Evolutionary conservation across 805 yeast species (phyloP), one percentile per base, ranked within the genome.

Genomic region (Candida xiaguanensis): DNA sequence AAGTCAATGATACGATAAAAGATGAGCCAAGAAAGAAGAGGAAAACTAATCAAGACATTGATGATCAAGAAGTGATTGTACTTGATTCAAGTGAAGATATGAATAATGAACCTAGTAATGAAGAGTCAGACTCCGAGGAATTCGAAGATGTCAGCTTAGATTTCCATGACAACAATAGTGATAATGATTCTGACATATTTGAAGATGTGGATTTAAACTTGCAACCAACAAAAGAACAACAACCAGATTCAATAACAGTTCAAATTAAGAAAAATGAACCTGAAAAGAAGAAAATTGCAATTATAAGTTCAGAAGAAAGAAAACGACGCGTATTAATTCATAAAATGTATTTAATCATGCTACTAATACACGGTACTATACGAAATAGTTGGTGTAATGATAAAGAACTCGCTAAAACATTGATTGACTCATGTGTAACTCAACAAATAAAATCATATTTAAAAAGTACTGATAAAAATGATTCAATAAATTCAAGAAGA

Each of bases 361-460:
- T 87, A 77, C 58, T 85, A 39, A 54, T 73, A 2, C 95, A 86
- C 55, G 93, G 89, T 0, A 67, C 68, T 0, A 51, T 77, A 2
- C 70, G 95, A 18, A 91, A 90, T 54, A 48, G 61, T 5, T 90
- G 96, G 96, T 74, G 88, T 44, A 77, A 75, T 42, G 75, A 78
- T 44, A 50, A 54, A 1, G 43, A 46, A 2, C 52, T 85, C 0
- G 66, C 71, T 13, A 38, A 48, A 13, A 47, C 50, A 8, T 58
- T 88, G 11, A 56, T 67, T 17, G 59, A 59, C 12, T 49, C 31
- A 11, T 39, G 42, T 30, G 26, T 38, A 3, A 38, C 41, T 7
- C 30, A 14, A 8, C 41, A 38, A 29, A 38, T 38, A 8, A 14
- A 19, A 5, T 6, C 9, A 4, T 18, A 31, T 19, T 28, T 38